Evolutionary conservation across 1,284 basidiomycete species (phyloP).

Genomic region (Ustilago trichophora): DNA sequence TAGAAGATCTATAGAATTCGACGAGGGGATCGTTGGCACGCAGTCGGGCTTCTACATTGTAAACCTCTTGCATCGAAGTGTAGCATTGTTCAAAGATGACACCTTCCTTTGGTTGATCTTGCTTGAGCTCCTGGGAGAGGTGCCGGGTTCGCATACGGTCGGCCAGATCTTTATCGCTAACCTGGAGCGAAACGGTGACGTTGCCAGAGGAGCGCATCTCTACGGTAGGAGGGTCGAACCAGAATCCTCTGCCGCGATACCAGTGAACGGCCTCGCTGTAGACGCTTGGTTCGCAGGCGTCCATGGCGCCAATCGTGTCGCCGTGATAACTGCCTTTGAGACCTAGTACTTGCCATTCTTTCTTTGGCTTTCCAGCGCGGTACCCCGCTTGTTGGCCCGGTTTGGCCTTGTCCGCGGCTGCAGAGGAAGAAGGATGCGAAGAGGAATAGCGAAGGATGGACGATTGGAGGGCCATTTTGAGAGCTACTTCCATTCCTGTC

Average conservation of each 20-base stretch:
- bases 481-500: constrained; percentile 92
- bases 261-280: constrained; percentile 88
- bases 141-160: constrained; percentile 16
- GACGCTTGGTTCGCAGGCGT: constrained; percentile 85
- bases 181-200: constrained; percentile 13
- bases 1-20: constrained; percentile 74
- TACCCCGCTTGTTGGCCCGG: constrained; percentile 43
- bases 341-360: constrained; percentile 81
- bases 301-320: constrained; percentile 97
- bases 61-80: constrained; percentile 74
- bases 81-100: constrained; percentile 34
- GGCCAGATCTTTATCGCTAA: constrained; percentile 3
- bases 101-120: neutral
- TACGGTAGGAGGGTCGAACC: constrained; percentile 87
- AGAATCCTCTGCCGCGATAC: constrained; percentile 90
- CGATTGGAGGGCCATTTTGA: constrained; percentile 81
- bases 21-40: constrained; percentile 72
- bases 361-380: constrained; percentile 37
- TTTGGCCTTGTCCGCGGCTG: constrained; percentile 18
- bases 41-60: constrained; percentile 77
- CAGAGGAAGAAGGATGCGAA: constrained; percentile 13
- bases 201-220: constrained; percentile 70
- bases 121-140: neutral
- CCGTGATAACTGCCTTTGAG: constrained; percentile 95
- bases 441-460: constrained; percentile 46